Conservation (phyloP, 176 grass and related monocot genomes). For the Thalia dealbata region DNA sequence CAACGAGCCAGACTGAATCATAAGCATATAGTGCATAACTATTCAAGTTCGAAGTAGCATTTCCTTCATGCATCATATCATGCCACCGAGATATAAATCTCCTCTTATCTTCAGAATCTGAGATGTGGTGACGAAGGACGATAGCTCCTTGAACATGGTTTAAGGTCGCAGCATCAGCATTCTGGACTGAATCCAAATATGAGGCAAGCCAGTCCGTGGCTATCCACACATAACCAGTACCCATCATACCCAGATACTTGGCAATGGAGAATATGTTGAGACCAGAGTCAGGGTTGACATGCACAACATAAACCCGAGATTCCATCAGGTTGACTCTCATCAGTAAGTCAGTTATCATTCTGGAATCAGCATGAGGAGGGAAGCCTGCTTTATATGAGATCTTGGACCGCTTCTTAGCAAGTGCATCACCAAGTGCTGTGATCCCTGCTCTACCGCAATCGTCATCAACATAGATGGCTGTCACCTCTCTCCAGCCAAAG, state of each 20-base stretch:
- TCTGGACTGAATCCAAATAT: not conserved
- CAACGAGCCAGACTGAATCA: slow-evolving; percentile 10
- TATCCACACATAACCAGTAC: slow-evolving; percentile 8
- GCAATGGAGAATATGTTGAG: slow-evolving; percentile 6
- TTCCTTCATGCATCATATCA: not conserved
- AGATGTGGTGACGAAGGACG: slow-evolving; percentile 6
- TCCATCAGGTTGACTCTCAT: slow-evolving; percentile 12
- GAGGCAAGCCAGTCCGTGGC: slow-evolving; percentile 17
- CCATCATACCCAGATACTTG: slow-evolving; percentile 3
- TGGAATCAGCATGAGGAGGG: not conserved
- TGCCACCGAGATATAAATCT: slow-evolving; percentile 7
- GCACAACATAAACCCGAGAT: slow-evolving; percentile 12
- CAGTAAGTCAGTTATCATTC: not conserved
- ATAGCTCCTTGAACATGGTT: slow-evolving; percentile 13
- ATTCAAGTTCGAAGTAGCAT: not conserved
- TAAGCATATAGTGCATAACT: slow-evolving; percentile 16
- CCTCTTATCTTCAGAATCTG: not conserved
- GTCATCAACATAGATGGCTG: slow-evolving; percentile 62
- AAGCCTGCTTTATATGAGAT: slow-evolving; percentile 47
- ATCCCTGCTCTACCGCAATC: slow-evolving; percentile 68
- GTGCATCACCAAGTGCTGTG: slow-evolving; percentile 47
- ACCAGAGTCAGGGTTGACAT: slow-evolving; percentile 16
- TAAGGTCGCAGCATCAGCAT: not conserved
- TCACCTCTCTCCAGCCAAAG: slow-evolving; percentile 57
- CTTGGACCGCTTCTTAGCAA: slow-evolving; percentile 39